Conservation (phyloP, 1,284 basidiomycete genomes). For the Pyrrhoderma lamaoense region DNA sequence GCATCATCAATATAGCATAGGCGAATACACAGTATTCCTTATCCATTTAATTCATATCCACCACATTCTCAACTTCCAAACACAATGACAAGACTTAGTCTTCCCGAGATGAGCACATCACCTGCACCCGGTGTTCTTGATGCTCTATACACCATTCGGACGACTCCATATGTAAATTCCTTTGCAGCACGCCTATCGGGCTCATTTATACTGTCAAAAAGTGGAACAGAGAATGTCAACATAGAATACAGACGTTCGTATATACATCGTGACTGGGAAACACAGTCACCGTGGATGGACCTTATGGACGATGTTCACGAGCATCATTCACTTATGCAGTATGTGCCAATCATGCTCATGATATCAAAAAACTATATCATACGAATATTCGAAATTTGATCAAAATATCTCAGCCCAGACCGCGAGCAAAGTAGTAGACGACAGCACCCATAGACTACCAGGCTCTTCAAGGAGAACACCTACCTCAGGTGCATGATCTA, state of each 20-base stretch:
- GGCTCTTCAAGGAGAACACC: conserved; percentile 50
- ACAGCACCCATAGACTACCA: conserved; percentile 54
- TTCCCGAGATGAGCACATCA: conserved; percentile 20
- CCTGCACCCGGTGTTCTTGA: conserved; percentile 23
- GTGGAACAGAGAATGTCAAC: conserved; percentile 19
- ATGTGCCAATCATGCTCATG: no score
- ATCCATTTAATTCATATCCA: conserved; percentile 21
- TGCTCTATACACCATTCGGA: conserved; percentile 45
- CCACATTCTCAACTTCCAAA: background rate
- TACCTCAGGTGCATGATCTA: conserved; percentile 63
- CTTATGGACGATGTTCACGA: conserved; percentile 63
- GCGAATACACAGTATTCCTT: conserved; percentile 4
- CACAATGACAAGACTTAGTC: conserved; percentile 2
- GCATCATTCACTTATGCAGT: conserved; percentile 57
- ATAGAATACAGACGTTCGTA: conserved; percentile 1
- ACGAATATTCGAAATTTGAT: background rate
- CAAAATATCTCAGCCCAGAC: conserved; percentile 40
- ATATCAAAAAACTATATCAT: background rate
- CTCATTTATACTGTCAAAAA: conserved; percentile 22
- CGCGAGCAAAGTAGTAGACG: conserved; percentile 35
- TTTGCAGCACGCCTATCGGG: conserved; percentile 57
- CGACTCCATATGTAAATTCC: conserved; percentile 54
- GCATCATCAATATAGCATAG: background rate
- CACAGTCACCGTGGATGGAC: conserved; percentile 59
- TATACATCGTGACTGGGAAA: conserved; percentile 65